These are phyloP conservation scores for Phytophthora crassamura DNA, from an alignment of 352 stramenopile species.

Conservation along the genomic window DNA sequence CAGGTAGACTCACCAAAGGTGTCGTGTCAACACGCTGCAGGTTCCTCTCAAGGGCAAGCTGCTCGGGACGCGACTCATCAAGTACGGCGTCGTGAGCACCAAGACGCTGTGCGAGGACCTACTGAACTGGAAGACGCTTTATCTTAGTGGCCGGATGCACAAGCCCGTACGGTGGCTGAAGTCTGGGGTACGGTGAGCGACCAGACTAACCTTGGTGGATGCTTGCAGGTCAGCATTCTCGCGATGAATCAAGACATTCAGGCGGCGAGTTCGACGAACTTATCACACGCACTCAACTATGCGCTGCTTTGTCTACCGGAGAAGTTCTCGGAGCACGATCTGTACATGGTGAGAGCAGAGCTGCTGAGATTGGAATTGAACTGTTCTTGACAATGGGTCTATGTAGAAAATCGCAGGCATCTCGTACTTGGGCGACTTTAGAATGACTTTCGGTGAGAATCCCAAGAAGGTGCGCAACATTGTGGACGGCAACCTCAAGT, in stretches of 20 bases:
- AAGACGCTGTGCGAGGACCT: slow-evolving; percentile 84
- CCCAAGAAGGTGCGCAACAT: slow-evolving; percentile 93
- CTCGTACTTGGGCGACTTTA: slow-evolving; percentile 91
- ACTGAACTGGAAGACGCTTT: slow-evolving; percentile 82
- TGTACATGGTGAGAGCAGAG: slow-evolving; percentile 76
- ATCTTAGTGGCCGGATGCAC: slow-evolving; percentile 88
- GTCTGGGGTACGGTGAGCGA: background rate
- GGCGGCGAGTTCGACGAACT: slow-evolving; percentile 60
- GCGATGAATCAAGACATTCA: slow-evolving; percentile 54
- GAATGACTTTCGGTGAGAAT: slow-evolving; percentile 92
- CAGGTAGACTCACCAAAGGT: too few relatives aligned
- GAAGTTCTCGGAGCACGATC: slow-evolving; percentile 81
- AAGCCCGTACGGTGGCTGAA: slow-evolving; percentile 66
- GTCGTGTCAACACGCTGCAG: slow-evolving; percentile 15
- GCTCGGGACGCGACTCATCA: slow-evolving; percentile 79
- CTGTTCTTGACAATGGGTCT: slow-evolving; percentile 2
- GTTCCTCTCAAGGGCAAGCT: slow-evolving; percentile 62
- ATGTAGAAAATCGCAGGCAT: slow-evolving; percentile 88
- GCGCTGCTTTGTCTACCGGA: slow-evolving; percentile 77
- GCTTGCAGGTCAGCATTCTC: slow-evolving; percentile 66
- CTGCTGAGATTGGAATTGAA: slow-evolving; percentile 5
- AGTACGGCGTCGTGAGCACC: slow-evolving; percentile 90
- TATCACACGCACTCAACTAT: slow-evolving; percentile 79
- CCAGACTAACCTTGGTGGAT: slow-evolving; percentile 10
- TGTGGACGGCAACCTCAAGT: slow-evolving; percentile 83